Evolutionary conservation across 164 flowering plant genomes (phyloP), one percentile per base, ranked within the genome.

Genomic region (Chimonanthus praecox): DNA sequence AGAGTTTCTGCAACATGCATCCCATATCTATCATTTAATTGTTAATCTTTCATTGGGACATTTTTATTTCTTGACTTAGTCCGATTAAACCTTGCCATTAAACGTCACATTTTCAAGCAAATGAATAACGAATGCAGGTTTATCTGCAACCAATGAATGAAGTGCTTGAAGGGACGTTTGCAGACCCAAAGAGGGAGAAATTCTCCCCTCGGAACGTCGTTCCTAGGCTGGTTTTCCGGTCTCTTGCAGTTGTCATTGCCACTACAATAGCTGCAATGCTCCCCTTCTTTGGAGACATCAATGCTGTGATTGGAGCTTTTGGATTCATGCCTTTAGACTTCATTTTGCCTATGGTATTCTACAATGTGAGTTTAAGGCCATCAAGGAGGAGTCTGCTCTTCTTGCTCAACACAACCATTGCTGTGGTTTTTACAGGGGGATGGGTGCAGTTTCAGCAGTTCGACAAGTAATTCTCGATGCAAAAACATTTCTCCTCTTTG

Each of bases 281-380:
- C 51, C 98, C 98, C 7, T 93, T 93, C 78, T 91, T 91, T 8
- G 97, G 94, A 44, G 97, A 91, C 77, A 86, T 93, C 43, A 90
- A 84, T 72, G 82, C 91, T 0, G 11, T 91, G 50, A 75, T 87
- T 3, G 98, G 98, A 16, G 92, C 98, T 3, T 84, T 90, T 68
- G 94, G 92, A 2, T 85, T 84, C 83, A 76, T 90, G 47, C 97
- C 95, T 21, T 84, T 89, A 0, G 94, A 92, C 79, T 90, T 91
- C 47, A 74, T 91, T 11, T 70, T 89, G 81, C 96, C 98, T 0
- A 81, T 86, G 66, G 76, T 92, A 58, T 91, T 91, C 86, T 91
- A 73, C 81, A 92, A 91, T 82, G 46, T 86, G 63, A 88, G 96
- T 5, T 91, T 88, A 18, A 87, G 79, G 70, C 94, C 94, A 6